phyloP scores from a whole-genome alignment of 2,329 filamentous ascomycete species.

The Hortaea sp. region DNA sequence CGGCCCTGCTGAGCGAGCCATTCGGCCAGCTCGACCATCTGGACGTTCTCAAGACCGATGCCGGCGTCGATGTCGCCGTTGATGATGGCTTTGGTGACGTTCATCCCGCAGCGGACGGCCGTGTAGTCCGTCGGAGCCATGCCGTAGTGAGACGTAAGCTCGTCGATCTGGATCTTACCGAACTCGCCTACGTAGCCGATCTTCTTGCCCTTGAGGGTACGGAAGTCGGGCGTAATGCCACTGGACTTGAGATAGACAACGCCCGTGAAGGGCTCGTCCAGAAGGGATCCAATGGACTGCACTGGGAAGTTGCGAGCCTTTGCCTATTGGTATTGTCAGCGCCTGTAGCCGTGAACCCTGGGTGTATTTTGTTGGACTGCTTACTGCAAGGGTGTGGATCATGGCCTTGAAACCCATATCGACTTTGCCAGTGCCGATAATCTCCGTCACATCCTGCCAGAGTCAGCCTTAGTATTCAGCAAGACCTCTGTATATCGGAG shows the following conservation, averaged over 20 bases:
- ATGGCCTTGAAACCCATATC: slow-evolving; percentile 72
- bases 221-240: slow-evolving; percentile 66
- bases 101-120: slow-evolving; percentile 70
- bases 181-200: slow-evolving; percentile 76
- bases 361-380: not conserved
- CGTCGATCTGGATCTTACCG: slow-evolving; percentile 73
- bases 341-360: too few relatives aligned
- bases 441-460: slow-evolving; percentile 62
- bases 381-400: slow-evolving; percentile 64
- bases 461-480: not conserved
- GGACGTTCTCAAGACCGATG: slow-evolving; percentile 69
- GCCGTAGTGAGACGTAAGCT: slow-evolving; percentile 67
- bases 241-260: slow-evolving; percentile 66
- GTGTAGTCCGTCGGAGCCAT: slow-evolving; percentile 66
- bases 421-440: slow-evolving; percentile 65
- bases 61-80: slow-evolving; percentile 63
- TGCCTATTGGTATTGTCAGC: slow-evolving; percentile 28
- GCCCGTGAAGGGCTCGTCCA: slow-evolving; percentile 72
- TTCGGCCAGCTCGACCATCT: slow-evolving; percentile 73
- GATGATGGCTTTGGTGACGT: slow-evolving; percentile 68
- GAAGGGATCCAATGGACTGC: slow-evolving; percentile 60
- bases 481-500: not conserved
- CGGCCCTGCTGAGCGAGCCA: slow-evolving; percentile 58
- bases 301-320: slow-evolving; percentile 68
- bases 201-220: slow-evolving; percentile 62